These are phyloP conservation scores for Erodium trifolium DNA, from an alignment of 441 rosid species.

Conservation along the genomic window DNA sequence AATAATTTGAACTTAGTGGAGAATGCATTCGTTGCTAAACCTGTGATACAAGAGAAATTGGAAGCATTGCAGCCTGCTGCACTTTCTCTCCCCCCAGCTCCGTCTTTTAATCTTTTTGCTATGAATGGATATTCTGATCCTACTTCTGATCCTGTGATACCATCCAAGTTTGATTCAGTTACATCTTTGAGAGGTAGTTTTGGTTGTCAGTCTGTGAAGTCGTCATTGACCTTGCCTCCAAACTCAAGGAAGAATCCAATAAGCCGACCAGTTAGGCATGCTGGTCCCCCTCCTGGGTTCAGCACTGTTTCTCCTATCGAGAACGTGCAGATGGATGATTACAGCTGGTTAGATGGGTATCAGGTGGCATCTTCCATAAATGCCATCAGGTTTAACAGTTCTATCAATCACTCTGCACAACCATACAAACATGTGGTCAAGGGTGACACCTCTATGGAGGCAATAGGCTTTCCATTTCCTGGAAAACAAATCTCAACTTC, in stretches of 20 bases:
- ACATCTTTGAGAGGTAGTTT: slow-evolving; percentile 9
- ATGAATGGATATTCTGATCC: slow-evolving; percentile 1
- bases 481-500: slow-evolving; percentile 15
- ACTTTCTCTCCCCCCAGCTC: slow-evolving; percentile 6
- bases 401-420: slow-evolving; percentile 7
- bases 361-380: slow-evolving; percentile 14
- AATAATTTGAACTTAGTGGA: slow-evolving; percentile 13
- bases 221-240: slow-evolving; percentile 13
- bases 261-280: slow-evolving; percentile 17
- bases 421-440: slow-evolving; percentile 11
- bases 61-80: slow-evolving; percentile 7
- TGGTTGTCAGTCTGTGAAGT: slow-evolving; percentile 11
- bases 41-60: slow-evolving; percentile 10
- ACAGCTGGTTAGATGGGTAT: slow-evolving; percentile 22
- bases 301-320: slow-evolving; percentile 14
- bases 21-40: slow-evolving; percentile 11
- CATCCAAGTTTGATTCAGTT: slow-evolving; percentile 12
- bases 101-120: background rate
- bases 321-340: slow-evolving; percentile 18
- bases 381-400: slow-evolving; percentile 2
- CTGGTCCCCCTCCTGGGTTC: slow-evolving; percentile 23
- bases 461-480: slow-evolving; percentile 15
- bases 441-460: slow-evolving; percentile 4
- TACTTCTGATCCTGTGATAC: slow-evolving; percentile 11
- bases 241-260: slow-evolving; percentile 17